These are phyloP conservation scores for Sideroxylon spinosum DNA, from an alignment of 179 eudicot species.

Conservation along the genomic window DNA sequence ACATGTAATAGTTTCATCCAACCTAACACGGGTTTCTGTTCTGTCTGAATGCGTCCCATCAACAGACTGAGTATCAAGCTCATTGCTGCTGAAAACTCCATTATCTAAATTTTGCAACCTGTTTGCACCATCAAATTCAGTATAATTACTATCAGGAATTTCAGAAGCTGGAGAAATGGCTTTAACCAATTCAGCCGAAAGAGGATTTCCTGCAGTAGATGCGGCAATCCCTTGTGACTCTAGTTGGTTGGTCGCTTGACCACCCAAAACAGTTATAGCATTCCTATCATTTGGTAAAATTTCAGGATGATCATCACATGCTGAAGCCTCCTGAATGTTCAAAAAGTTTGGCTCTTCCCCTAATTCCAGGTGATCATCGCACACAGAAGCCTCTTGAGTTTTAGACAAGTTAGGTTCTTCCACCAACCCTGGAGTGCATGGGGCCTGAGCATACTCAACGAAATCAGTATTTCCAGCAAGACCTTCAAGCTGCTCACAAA, in stretches of 20 bases:
- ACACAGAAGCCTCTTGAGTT: slow-evolving; percentile 60
- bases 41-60: slow-evolving; percentile 18
- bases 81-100: slow-evolving; percentile 25
- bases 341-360: slow-evolving; percentile 48
- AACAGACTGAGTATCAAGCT: slow-evolving; percentile 21
- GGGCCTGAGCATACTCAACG: slow-evolving; percentile 65
- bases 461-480: slow-evolving; percentile 24
- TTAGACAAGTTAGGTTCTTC: slow-evolving; percentile 77
- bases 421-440: slow-evolving; percentile 77
- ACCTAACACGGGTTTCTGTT: slow-evolving; percentile 18
- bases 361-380: slow-evolving; percentile 76
- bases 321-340: slow-evolving; percentile 50
- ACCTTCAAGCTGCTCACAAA: slow-evolving; percentile 28
- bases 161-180: slow-evolving; percentile 18
- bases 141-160: slow-evolving; percentile 21
- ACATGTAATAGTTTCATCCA: slow-evolving; percentile 10
- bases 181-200: slow-evolving; percentile 19
- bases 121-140: slow-evolving; percentile 26
- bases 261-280: slow-evolving; percentile 20
- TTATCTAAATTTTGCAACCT: slow-evolving; percentile 19
- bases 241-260: slow-evolving; percentile 26
- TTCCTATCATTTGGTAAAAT: slow-evolving; percentile 15
- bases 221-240: slow-evolving; percentile 22
- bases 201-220: slow-evolving; percentile 19
- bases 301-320: slow-evolving; percentile 67